A percentile compares a stretch with the other conserved stretches of the same genome.
These are phyloP conservation scores for Rhodofomes roseus DNA, from an alignment of 1,284 basidiomycete species.

Conservation along the genomic window DNA sequence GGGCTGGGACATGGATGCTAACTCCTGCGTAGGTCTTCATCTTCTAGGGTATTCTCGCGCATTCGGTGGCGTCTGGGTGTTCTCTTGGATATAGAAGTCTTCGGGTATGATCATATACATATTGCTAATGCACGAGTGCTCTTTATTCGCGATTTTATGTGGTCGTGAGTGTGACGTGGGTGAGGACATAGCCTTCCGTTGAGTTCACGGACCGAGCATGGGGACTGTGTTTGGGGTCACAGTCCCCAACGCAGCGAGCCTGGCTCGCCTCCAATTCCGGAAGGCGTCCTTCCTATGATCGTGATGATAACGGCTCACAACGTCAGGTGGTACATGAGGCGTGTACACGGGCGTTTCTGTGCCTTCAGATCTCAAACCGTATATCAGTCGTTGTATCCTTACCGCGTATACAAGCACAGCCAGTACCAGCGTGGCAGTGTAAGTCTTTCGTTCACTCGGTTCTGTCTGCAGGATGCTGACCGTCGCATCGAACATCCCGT, in stretches of 20 bases:
- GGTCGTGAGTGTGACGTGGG: neutral
- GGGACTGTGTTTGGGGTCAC: too few relatives aligned
- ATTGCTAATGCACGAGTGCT: neutral
- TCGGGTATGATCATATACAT: neutral
- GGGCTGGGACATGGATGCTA: slow-evolving; percentile 1
- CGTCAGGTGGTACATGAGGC: neutral
- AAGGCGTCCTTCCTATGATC: neutral
- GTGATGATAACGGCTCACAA: neutral
- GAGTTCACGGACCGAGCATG: too few relatives aligned
- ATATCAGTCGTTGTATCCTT: neutral
- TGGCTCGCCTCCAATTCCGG: too few relatives aligned
- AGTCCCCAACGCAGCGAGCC: too few relatives aligned
- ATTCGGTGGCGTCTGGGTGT: neutral
- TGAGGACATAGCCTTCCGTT: neutral
- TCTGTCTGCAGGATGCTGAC: too few relatives aligned
- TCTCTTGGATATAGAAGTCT: neutral
- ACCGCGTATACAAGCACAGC: neutral
- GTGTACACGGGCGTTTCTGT: neutral
- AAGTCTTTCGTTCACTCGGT: neutral
- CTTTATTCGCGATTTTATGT: neutral
- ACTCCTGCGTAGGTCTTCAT: slow-evolving; percentile 48
- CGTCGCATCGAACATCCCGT: too few relatives aligned
- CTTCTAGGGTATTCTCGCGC: slow-evolving; percentile 40
- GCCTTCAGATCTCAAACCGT: neutral
- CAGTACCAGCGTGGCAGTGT: neutral